Conservation (phyloP, 2,329 filamentous ascomycete genomes). For the Botrytis aclada region DNA sequence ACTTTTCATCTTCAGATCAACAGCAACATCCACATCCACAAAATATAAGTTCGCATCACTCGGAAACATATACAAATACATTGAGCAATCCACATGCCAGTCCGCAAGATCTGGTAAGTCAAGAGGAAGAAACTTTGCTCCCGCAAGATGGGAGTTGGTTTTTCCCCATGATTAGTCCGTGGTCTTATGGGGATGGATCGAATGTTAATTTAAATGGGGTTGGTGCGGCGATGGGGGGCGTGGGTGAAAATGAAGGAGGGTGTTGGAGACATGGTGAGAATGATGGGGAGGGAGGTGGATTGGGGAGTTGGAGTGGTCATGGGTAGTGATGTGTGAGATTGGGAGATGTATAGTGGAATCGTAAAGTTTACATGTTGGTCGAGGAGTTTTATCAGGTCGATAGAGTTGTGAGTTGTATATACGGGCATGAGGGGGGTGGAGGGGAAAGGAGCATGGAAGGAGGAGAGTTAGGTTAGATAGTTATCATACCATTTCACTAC, state of each 20-base stretch:
- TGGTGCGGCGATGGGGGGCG: neutral
- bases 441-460: neutral
- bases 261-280: neutral
- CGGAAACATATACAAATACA: neutral
- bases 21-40: neutral
- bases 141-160: neutral
- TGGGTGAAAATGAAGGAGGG: neutral
- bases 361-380: neutral
- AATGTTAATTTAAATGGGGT: neutral
- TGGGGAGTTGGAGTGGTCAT: neutral
- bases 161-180: neutral
- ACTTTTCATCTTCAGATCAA: conserved; percentile 2
- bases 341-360: neutral
- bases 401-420: neutral
- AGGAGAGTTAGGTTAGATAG: neutral
- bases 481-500: neutral
- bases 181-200: neutral
- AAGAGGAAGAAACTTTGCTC: neutral
- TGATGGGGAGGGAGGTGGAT: neutral
- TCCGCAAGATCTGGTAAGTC: neutral
- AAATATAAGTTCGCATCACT: neutral
- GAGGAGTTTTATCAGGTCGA: neutral
- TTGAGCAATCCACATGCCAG: neutral
- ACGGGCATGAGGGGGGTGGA: neutral
- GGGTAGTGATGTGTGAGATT: neutral